Base-by-base conservation (phyloP, 2,329 filamentous ascomycete species). In the Didymella exigua region DNA sequence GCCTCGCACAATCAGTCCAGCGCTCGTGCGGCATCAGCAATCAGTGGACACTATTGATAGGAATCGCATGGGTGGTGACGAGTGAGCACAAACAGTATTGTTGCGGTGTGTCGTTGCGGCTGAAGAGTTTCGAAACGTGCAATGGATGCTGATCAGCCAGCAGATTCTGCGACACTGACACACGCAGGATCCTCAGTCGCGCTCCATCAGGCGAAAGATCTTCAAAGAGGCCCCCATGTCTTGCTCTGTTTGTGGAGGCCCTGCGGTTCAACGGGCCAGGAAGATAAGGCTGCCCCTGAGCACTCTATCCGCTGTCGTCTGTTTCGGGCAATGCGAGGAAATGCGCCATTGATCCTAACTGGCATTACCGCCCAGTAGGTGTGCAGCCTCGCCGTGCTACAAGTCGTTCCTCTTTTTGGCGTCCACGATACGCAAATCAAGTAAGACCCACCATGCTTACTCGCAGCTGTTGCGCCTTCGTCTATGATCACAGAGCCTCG, bases 381-480 rank as follows among this genome's bases (percentile, higher is more conserved):
- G 46, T 29, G 43, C 37, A 54, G 47, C 47, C 46, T 52, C 56
- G 40, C 52, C 29, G 53, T 49, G 57, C 58, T 41, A 54, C 29
- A 27, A 53, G 49, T 37, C 30, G 42, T 37, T 47, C 16, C 38
- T 42, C 38, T 46, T 18, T 34, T 41, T 57, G 49, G 58, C 56
- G 55, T 58, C 53, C 54, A 49, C 58, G 40, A 58, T 37, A 47
- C 40, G 49, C 52, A 50, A 58, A 36, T 14, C 37, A 49, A 49
- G 65, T 58, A 56, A 60, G 65, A 66, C 60, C 60, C 66, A 61
- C 62, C 60, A 54, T 60, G 62, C 57, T 59, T 60, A 60, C 41
- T 37, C 34, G 50, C 27, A 43, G 49, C 30, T 38, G 45, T 16
- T 40, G 49, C 49, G 56, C 62, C 31, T 26, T 18, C 16, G 40